Evolutionary conservation across 352 stramenopile genomes (phyloP).

Genomic region (Pseudoperonospora humuli): DNA sequence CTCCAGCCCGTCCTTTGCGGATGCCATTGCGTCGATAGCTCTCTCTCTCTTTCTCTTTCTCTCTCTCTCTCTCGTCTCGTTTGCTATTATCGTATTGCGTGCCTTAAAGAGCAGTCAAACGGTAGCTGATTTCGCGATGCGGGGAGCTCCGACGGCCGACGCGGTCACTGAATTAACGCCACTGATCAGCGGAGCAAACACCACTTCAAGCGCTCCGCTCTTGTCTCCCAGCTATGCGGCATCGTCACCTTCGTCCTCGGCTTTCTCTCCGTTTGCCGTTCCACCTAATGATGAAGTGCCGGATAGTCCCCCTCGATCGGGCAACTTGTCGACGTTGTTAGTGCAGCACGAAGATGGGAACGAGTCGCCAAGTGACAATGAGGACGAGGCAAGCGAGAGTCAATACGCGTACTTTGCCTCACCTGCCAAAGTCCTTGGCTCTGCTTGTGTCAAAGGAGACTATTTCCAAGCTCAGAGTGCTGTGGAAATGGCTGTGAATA

Average conservation of each 20-base stretch:
- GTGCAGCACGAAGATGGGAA: conserved; percentile 9
- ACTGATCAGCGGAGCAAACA: conserved; percentile 25
- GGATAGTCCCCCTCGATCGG: conserved; percentile 8
- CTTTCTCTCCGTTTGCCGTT: conserved; percentile 33
- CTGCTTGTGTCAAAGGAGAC: conserved; percentile 70
- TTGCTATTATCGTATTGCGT: too few species aligned
- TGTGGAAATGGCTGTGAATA: conserved; percentile 47
- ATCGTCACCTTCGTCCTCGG: conserved; percentile 32
- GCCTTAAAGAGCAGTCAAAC: too few species aligned
- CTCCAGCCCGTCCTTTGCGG: too few species aligned
- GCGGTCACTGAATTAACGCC: conserved; percentile 47
- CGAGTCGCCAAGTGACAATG: conserved; percentile 17
- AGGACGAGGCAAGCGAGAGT: conserved; percentile 22
- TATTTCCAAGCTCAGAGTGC: conserved; percentile 60
- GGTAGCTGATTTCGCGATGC: conserved; percentile 11
- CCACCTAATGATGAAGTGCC: conserved; percentile 1
- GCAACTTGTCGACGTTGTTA: conserved; percentile 15
- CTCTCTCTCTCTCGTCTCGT: too few species aligned
- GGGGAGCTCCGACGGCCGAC: conserved; percentile 9
- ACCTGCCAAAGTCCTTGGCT: conserved; percentile 53
- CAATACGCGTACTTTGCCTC: conserved; percentile 50
- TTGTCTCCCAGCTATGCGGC: conserved; percentile 42
- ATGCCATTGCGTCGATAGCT: too few species aligned
- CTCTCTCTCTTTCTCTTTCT: too few species aligned
- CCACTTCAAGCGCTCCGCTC: conserved; percentile 11